A percentile compares a stretch with the other conserved stretches of the same genome.
These are phyloP conservation scores for Ogataea angusta DNA, from an alignment of 805 yeast species.

Conservation along the genomic window DNA sequence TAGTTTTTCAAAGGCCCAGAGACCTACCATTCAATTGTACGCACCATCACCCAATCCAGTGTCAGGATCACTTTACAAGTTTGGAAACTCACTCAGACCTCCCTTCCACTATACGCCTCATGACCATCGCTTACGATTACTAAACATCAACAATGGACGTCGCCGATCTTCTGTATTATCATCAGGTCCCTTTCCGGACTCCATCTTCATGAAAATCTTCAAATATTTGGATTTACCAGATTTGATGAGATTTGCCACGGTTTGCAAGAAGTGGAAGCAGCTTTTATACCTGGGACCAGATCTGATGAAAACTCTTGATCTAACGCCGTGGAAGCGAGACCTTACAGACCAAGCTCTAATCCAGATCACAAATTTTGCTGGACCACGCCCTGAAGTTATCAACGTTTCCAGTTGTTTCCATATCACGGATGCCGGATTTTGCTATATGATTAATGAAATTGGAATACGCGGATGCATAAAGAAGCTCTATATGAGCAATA, in stretches of 20 bases:
- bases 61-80: conserved; percentile 27
- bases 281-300: conserved; percentile 54
- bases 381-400: conserved; percentile 58
- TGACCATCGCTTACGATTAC: conserved; percentile 50
- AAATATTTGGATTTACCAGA: conserved; percentile 51
- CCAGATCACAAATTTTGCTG: conserved; percentile 65
- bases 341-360: conserved; percentile 56
- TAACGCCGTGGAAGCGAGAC: conserved; percentile 59
- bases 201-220: conserved; percentile 52
- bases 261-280: conserved; percentile 68
- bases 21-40: conserved; percentile 13
- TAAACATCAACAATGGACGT: conserved; percentile 39
- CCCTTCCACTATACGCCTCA: conserved; percentile 54
- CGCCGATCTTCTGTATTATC: conserved; percentile 57
- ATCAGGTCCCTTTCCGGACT: conserved; percentile 60
- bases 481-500: conserved; percentile 58
- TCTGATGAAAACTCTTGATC: conserved; percentile 50
- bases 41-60: conserved; percentile 28
- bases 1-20: background rate
- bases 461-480: conserved; percentile 62
- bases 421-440: conserved; percentile 71
- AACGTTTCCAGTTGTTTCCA: conserved; percentile 74
- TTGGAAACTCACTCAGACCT: conserved; percentile 17
- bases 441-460: conserved; percentile 64
- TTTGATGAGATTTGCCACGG: conserved; percentile 56